phyloP scores from a whole-genome alignment of 768 basidiomycete genomes.

The Pulveroboletus frians region DNA sequence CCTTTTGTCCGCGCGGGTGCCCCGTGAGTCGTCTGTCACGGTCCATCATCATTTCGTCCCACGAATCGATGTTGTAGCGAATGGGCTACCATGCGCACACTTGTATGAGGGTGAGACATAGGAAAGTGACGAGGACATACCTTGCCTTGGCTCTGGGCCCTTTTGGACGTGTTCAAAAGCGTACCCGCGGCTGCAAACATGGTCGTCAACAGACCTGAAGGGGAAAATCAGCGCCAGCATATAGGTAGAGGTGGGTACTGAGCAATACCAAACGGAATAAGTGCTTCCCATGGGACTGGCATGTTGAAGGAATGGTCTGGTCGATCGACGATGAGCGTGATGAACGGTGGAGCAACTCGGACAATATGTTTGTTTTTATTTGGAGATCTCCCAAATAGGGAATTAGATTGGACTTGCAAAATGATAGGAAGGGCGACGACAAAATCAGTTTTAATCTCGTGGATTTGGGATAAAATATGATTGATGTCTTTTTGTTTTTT shows the following conservation, averaged over 20 bases:
- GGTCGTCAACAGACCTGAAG: slow-evolving; percentile 68
- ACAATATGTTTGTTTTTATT: slow-evolving; percentile 20
- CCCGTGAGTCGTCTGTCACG: slow-evolving; percentile 87
- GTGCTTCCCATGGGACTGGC: slow-evolving; percentile 97
- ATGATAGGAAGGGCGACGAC: no score
- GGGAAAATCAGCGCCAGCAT: slow-evolving; percentile 4
- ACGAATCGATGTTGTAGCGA: slow-evolving; percentile 79
- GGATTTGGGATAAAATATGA: no score
- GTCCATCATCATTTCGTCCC: slow-evolving; percentile 97
- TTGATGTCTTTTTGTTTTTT: no score
- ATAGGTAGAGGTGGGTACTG: no score
- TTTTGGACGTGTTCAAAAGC: slow-evolving; percentile 70
- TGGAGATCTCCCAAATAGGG: background rate
- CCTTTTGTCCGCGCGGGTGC: slow-evolving; percentile 78
- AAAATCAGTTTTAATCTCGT: no score
- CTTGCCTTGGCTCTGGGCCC: slow-evolving; percentile 88
- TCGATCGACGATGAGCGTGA: background rate
- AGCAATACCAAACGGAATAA: slow-evolving; percentile 83
- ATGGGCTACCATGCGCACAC: slow-evolving; percentile 50
- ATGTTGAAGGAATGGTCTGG: slow-evolving; percentile 39
- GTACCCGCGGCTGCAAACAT: slow-evolving; percentile 94
- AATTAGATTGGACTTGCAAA: background rate
- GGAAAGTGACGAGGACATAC: slow-evolving; percentile 34
- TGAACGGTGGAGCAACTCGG: background rate
- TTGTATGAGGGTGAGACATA: background rate